phyloP scores from a whole-genome alignment of 805 yeast species.

The Spathaspora passalidarum region DNA sequence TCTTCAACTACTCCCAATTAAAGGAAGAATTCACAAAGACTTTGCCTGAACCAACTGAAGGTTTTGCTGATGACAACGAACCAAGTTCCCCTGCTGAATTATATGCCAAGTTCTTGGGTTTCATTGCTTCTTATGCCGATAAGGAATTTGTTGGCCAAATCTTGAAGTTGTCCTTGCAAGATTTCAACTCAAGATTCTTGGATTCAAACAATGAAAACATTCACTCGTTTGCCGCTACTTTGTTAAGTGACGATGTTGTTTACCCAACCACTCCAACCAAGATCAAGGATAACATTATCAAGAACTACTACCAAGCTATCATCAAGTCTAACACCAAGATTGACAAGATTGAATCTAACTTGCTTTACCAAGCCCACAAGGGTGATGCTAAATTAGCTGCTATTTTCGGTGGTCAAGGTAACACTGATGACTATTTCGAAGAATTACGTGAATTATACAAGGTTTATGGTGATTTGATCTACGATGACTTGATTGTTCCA shows the following conservation, averaged over 20 bases:
- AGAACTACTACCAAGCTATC: constrained; percentile 61
- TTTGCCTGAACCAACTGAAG: constrained; percentile 80
- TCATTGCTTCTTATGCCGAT: constrained; percentile 46
- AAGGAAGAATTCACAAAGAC: constrained; percentile 79
- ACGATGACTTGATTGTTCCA: constrained; percentile 67
- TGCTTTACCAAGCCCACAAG: constrained; percentile 54
- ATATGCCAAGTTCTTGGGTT: constrained; percentile 80
- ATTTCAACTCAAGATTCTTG: constrained; percentile 80
- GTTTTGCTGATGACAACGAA: constrained; percentile 80
- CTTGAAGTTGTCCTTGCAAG: constrained; percentile 65
- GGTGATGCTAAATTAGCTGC: constrained; percentile 62
- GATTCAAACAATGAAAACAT: constrained; percentile 52
- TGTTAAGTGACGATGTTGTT: constrained; percentile 49
- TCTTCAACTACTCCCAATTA: constrained; percentile 80
- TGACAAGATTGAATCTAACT: constrained; percentile 33
- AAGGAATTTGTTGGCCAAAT: constrained; percentile 54
- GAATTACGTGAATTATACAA: constrained; percentile 85
- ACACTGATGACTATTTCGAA: constrained; percentile 94
- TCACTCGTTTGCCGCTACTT: constrained; percentile 79
- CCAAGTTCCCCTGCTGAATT: constrained; percentile 85
- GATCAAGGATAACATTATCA: constrained; percentile 64
- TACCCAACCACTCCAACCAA: constrained; percentile 65
- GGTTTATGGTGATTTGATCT: constrained; percentile 69
- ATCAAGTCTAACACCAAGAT: constrained; percentile 25
- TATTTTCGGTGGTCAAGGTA: constrained; percentile 98